Evolutionary conservation across 129 eudicot genomes (phyloP), one percentile per base, ranked within the genome.

Genomic region (Kitagawia praeruptora): DNA sequence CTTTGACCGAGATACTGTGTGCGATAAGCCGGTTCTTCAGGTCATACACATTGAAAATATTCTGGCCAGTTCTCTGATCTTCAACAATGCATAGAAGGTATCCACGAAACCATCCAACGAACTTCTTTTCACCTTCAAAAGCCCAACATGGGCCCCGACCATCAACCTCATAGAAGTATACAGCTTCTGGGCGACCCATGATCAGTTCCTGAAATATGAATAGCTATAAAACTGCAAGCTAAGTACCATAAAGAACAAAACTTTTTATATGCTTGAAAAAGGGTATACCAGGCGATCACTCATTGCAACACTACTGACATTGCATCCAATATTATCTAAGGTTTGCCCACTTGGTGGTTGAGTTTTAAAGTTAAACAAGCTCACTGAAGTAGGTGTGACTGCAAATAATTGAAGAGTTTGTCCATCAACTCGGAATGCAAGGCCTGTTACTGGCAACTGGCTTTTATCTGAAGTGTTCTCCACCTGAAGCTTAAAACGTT

Each of bases 61-160:
- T 85, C 82, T 82, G 88, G 38, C 90, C 90, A 83, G 81, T 89
- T 85, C 92, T 89, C 84, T 89, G 96, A 88, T 96, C 98, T 46
- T 91, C 93, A 84, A 88, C 87, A 46, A 96, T 95, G 81, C 98
- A 90, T 67, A 96, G 81, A 56, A 96, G 90, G 77, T 96, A 92
- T 74, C 99, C 99, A 81, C 98, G 99, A 75, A 96, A 96, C 99
- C 99, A 96, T 16, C 99, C 97, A 58, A 96, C 75, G 34, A 92
- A 89, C 80, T 88, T 96, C 67, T 96, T 96, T 80, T 96, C 98
- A 75, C 99, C 99, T 79, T 96, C 99, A 86, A 96, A 92, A 48
- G 99, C 99, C 98, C 95, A 96, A 83, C 99, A 96, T 45, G 99
- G 98, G 80, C 99, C 99, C 78, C 99, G 92, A 70, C 99, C 99